Percentiles rank a stretch among this genome's conserved stretches.
These are phyloP conservation scores for Tolypocladium tropicale DNA, from an alignment of 2,329 filamentous ascomycete genomes.

Conservation along the genomic window DNA sequence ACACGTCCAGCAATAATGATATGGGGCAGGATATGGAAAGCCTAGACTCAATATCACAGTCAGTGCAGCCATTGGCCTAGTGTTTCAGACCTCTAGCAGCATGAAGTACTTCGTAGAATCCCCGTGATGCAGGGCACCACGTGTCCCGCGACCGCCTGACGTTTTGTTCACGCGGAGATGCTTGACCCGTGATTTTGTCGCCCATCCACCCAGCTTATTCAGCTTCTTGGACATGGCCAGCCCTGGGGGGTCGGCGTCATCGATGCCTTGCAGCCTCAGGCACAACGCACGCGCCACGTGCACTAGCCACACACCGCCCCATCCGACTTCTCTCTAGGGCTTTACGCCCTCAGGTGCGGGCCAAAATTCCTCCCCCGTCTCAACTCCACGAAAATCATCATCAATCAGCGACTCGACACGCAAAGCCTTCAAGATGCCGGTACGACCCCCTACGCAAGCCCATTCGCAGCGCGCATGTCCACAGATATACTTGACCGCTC, in stretches of 20 bases:
- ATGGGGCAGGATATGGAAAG: too few species aligned
- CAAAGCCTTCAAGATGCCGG: conserved; percentile 31
- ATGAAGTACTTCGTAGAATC: too few species aligned
- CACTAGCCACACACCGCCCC: conserved; percentile 7
- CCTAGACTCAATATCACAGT: too few species aligned
- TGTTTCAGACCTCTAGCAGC: too few species aligned
- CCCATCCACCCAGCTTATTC: background rate
- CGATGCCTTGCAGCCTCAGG: conserved; percentile 7
- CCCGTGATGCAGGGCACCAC: background rate
- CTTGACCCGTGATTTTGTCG: conserved; percentile 3
- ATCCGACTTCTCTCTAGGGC: conserved; percentile 19
- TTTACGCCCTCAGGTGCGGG: conserved; percentile 24
- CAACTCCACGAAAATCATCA: conserved; percentile 20
- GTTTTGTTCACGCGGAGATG: background rate
- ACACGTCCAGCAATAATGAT: too few species aligned
- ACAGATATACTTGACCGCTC: background rate
- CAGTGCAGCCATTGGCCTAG: too few species aligned
- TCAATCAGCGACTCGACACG: conserved; percentile 26
- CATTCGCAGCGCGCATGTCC: conserved; percentile 1
- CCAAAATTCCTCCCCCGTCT: conserved; percentile 22
- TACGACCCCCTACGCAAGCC: conserved; percentile 16
- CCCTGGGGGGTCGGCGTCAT: background rate
- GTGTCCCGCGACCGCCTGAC: background rate
- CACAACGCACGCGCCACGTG: background rate
- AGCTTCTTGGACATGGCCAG: background rate